Evolutionary conservation across 106 monocot genomes (phyloP).

Genomic region (Allium fistulosum): DNA sequence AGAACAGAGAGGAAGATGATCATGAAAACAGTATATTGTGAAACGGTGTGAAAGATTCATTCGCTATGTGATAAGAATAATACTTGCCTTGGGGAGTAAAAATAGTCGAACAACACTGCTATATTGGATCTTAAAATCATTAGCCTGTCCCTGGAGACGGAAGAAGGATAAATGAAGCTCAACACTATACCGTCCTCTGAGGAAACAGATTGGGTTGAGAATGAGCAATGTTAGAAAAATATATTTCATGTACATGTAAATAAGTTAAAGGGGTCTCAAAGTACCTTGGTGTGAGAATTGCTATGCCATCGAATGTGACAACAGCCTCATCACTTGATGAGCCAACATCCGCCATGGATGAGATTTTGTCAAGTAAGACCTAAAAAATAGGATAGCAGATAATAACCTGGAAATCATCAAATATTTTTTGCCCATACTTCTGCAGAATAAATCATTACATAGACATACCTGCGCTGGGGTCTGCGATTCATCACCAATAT

Average conservation of each 20-base stretch:
- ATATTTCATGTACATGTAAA: background rate
- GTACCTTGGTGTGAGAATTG: conserved; percentile 89
- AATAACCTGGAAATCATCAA: background rate
- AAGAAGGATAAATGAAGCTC: conserved; percentile 94
- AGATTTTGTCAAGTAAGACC: conserved; percentile 82
- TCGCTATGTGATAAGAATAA: background rate
- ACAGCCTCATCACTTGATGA: conserved; percentile 89
- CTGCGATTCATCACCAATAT: conserved; percentile 83
- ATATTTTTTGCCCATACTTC: background rate
- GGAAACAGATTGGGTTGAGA: conserved; percentile 2
- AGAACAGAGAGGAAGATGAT: background rate
- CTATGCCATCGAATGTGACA: conserved; percentile 91
- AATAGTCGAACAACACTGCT: conserved; percentile 93
- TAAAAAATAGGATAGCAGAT: conserved; percentile 23
- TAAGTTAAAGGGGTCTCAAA: background rate
- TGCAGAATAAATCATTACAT: background rate
- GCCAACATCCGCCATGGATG: conserved; percentile 84
- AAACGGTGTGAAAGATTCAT: background rate
- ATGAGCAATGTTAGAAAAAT: background rate
- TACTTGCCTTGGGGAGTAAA: conserved; percentile 61
- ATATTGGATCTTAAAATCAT: conserved; percentile 98
- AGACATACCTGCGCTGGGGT: conserved; percentile 81
- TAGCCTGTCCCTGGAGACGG: conserved; percentile 93
- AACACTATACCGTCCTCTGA: conserved; percentile 93
- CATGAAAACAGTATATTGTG: background rate